A percentile compares a stretch with the other conserved stretches of the same genome.
Conservation (phyloP, 1,284 basidiomycete species). For the Sutorius eximius region DNA sequence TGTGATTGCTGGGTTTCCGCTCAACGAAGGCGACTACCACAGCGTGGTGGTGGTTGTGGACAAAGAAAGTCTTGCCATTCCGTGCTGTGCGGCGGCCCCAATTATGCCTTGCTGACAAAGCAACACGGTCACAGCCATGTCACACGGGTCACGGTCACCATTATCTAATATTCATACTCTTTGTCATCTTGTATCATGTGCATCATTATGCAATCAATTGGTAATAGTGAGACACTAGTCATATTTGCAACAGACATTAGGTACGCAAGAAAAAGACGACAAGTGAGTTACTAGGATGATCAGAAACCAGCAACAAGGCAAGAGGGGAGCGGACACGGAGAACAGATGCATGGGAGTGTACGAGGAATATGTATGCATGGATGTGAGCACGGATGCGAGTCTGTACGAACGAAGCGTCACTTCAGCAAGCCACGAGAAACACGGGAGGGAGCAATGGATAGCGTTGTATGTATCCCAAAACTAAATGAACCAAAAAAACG, state of each 20-base stretch:
- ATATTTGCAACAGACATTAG: conserved; percentile 22
- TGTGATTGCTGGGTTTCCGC: conserved; percentile 6
- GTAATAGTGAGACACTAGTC: not conserved
- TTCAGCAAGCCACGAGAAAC: conserved; percentile 13
- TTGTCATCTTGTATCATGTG: not conserved
- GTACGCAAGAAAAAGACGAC: conserved; percentile 12
- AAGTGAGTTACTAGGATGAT: conserved; percentile 5
- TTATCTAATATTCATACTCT: conserved; percentile 8
- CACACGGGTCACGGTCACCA: not conserved
- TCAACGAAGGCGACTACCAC: conserved; percentile 21
- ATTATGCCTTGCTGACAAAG: conserved; percentile 29
- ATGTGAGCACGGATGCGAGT: conserved; percentile 22
- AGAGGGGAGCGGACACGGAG: not conserved
- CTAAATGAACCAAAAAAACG: conserved; percentile 22
- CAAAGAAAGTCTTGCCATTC: conserved; percentile 12
- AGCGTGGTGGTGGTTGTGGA: conserved; percentile 23
- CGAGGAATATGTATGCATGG: conserved; percentile 26
- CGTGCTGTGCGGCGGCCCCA: conserved; percentile 12
- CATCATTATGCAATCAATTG: not conserved
- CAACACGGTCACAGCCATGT: conserved; percentile 6
- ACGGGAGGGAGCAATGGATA: conserved; percentile 17
- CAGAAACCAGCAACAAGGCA: conserved; percentile 12
- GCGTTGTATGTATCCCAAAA: conserved; percentile 27
- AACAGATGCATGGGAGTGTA: conserved; percentile 23
- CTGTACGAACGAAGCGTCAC: conserved; percentile 29